Percentiles rank a stretch among this genome's conserved stretches.
phyloP scores from a whole-genome alignment of 352 stramenopile species.

The Blastocystis sp. region DNA sequence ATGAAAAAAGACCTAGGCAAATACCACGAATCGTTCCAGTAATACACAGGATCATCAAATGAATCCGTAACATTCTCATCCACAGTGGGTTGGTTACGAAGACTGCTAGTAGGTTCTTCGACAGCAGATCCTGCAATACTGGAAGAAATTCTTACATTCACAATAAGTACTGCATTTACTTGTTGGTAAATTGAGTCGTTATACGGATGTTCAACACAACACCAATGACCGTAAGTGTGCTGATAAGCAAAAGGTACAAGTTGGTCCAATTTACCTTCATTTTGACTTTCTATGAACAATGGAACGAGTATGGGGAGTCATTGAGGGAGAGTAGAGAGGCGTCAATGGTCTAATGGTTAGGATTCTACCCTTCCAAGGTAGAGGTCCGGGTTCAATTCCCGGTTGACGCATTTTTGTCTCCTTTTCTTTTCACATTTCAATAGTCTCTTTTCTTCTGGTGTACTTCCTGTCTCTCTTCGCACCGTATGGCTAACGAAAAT shows the following conservation, averaged over 20 bases:
- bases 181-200: neutral
- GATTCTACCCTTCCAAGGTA: constrained; percentile 61
- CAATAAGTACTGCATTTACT: neutral
- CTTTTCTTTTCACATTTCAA: neutral
- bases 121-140: neutral
- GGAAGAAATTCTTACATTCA: neutral
- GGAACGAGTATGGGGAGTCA: neutral
- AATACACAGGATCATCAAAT: neutral
- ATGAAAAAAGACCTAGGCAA: neutral
- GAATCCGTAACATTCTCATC: neutral
- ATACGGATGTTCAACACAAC: neutral
- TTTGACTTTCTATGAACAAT: neutral
- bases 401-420: constrained; percentile 25
- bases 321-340: neutral
- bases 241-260: neutral
- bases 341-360: constrained; percentile 60
- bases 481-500: neutral
- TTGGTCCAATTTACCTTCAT: neutral
- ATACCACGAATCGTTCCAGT: neutral
- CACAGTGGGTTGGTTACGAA: neutral
- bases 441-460: neutral
- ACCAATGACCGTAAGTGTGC: neutral
- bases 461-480: neutral
- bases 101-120: neutral
- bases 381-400: constrained; percentile 59